Conservation (phyloP, 2,329 filamentous ascomycete genomes). For the Alternaria brassicae region DNA sequence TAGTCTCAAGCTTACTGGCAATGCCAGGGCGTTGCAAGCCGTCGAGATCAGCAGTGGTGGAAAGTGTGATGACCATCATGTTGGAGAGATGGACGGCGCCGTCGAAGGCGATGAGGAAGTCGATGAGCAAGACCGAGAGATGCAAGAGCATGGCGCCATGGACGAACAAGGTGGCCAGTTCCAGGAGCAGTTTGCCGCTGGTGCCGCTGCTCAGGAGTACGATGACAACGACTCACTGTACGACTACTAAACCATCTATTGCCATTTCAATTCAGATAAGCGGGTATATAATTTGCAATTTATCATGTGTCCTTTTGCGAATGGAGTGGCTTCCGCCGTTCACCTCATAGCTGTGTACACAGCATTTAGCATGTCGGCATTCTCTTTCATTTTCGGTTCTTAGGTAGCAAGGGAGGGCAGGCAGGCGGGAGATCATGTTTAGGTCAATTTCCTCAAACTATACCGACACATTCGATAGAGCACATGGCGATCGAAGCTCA, state of each 20-base stretch:
- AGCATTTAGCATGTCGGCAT: not conserved
- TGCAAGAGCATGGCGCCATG: not conserved
- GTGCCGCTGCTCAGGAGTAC: slow-evolving; percentile 13
- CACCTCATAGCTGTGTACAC: not conserved
- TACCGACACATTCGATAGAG: not conserved
- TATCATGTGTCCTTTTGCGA: not conserved
- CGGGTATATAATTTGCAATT: not conserved
- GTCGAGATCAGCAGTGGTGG: slow-evolving; percentile 18
- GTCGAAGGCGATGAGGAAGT: not conserved
- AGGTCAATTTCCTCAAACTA: not conserved
- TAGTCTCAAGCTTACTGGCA: slow-evolving; percentile 32
- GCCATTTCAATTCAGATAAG: not conserved
- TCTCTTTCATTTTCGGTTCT: not conserved
- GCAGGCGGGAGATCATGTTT: not conserved
- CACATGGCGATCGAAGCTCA: not conserved
- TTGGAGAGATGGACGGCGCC: not conserved
- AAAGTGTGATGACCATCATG: not conserved
- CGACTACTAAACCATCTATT: slow-evolving; percentile 22
- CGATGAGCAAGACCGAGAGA: slow-evolving; percentile 5
- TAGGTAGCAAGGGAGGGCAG: not conserved
- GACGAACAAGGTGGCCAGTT: slow-evolving; percentile 28
- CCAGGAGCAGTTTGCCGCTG: slow-evolving; percentile 36
- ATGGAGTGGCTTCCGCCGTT: not conserved
- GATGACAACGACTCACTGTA: slow-evolving; percentile 34
- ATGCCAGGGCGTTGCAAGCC: slow-evolving; percentile 26